Evolutionary conservation across 2,329 filamentous ascomycete genomes (phyloP), one percentile per base, ranked within the genome.

Genomic region (Nigrospora osmanthi): DNA sequence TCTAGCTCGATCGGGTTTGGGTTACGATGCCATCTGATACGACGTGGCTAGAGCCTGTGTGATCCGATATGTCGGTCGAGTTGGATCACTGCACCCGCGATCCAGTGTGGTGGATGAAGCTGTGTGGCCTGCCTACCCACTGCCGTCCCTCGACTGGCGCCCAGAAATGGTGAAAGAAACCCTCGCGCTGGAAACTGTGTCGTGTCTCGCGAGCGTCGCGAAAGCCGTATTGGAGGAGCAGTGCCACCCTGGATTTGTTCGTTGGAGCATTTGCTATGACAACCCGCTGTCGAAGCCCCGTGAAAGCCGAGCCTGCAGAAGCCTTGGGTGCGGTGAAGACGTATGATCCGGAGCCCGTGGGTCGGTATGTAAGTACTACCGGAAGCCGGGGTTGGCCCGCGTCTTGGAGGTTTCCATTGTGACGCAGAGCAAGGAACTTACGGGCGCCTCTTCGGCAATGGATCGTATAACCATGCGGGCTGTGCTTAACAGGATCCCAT

Each of bases 161-260:
- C 19, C 19, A 6, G 23, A 28, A 28, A 6, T 10, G 23, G 23
- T 28, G 23, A 28, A 10, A 28, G 23, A 28, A 28, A 28, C 6
- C 9, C 23, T 10, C 23, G 5, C 23, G 23, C 23, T 28, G 23
- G 23, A 2, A 28, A 6, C 23, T 28, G 23, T 6, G 23, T 28
- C 10, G 9, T 28, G 23, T 28, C 5, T 28, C 23, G 23, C 23
- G 23, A 28, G 23, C 10, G 9, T 28, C 23, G 23, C 23, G 23
- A 28, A 71, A 45, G 52, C 59, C 12, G 50, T 54, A 4, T 57
- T 72, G 13, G 58, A 65, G 41, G 57, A 58, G 23, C 58, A 61
- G 38, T 59, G 60, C 6, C 67, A 70, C 47, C 65, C 67, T 2
- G 59, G 60, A 34, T 72, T 72, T 54, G 49, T 67, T 33, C 55